A percentile compares a stretch with the other conserved stretches of the same genome.
These are phyloP conservation scores for Lycium ferocissimum DNA, from an alignment of 257 asterid species.

Conservation along the genomic window DNA sequence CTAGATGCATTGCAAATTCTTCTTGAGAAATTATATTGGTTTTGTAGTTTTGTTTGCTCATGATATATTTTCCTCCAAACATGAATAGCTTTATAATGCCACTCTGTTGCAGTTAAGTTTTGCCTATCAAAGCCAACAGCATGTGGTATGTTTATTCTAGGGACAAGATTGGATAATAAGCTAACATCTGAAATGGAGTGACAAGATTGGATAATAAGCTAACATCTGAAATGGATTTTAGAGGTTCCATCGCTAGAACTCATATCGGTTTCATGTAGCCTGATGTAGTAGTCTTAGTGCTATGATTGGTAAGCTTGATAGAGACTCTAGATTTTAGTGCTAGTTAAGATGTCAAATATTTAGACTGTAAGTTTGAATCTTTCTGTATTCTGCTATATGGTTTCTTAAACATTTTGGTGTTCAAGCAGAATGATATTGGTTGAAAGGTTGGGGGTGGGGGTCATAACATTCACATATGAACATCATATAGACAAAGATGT, in stretches of 20 bases:
- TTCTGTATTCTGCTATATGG: neutral
- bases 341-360: neutral
- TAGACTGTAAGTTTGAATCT: neutral
- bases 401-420: conserved; percentile 19
- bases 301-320: neutral
- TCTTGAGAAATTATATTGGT: neutral
- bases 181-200: too few species aligned
- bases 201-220: neutral
- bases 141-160: neutral
- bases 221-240: neutral
- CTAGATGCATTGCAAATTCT: neutral
- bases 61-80: neutral
- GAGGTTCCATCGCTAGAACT: conserved; percentile 9
- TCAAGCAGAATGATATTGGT: conserved; percentile 1
- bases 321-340: neutral
- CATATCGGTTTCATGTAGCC: neutral
- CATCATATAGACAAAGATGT: neutral
- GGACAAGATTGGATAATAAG: neutral
- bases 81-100: conserved; percentile 16
- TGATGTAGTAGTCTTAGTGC: neutral
- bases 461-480: conserved; percentile 7
- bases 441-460: neutral
- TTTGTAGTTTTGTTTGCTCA: conserved; percentile 21
- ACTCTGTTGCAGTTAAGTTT: neutral
- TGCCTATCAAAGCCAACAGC: neutral